A percentile compares a stretch with the other conserved stretches of the same genome.
Conservation (phyloP, 805 yeast species). For the Candida schatavii region DNA sequence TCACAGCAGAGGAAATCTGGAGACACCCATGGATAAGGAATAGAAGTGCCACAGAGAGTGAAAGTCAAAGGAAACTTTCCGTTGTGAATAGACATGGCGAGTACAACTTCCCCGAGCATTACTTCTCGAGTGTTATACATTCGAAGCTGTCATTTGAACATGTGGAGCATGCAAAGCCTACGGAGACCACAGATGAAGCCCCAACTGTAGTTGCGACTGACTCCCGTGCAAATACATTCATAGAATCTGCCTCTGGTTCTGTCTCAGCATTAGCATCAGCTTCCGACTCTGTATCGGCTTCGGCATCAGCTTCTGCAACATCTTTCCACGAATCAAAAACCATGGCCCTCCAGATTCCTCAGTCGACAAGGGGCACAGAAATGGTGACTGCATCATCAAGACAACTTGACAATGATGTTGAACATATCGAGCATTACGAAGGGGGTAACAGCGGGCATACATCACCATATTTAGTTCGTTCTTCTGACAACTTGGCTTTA, state of each 20-base stretch:
- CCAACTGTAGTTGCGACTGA: background rate
- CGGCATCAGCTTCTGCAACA: background rate
- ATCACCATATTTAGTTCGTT: background rate
- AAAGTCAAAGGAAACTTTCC: background rate
- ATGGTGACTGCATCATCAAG: constrained; percentile 5
- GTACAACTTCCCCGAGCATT: constrained; percentile 4
- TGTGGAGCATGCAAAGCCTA: background rate
- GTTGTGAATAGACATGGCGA: background rate
- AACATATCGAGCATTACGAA: constrained; percentile 13
- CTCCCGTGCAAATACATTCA: background rate
- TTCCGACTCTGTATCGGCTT: background rate
- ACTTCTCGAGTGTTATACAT: constrained; percentile 1
- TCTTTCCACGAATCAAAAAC: background rate
- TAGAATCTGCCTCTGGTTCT: background rate
- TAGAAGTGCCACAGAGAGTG: constrained; percentile 5
- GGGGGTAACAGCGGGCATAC: background rate
- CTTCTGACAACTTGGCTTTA: constrained; percentile 12
- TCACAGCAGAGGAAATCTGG: constrained; percentile 63
- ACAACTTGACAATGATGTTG: constrained; percentile 7
- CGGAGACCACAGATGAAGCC: background rate
- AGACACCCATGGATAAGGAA: constrained; percentile 64
- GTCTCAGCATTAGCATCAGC: background rate
- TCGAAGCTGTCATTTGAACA: constrained; percentile 1
- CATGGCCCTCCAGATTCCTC: background rate
- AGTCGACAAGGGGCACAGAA: background rate